Base-by-base conservation (phyloP, 2,329 filamentous ascomycete species). In the Exophiala xenobiotica region DNA sequence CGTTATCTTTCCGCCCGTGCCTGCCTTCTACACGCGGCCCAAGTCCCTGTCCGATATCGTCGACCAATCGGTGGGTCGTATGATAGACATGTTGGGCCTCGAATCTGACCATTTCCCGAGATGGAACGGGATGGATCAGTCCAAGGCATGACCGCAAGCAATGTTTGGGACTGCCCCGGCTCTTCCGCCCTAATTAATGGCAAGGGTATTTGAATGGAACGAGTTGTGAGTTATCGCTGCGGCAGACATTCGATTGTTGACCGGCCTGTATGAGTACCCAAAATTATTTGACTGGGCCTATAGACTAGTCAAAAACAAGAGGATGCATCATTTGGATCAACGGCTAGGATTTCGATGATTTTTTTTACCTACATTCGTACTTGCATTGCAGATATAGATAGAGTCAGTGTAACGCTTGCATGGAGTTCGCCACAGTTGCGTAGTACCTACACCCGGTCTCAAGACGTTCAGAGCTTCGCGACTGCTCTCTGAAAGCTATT, bases 71-170 rank as follows among this genome's bases (percentile, higher is more conserved):
- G 73, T 76, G 1, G 74, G 72, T 1, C 64, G 76, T 9, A 68
- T 78, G 64, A 49, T 78, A 35, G 75, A 78, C 58, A 46, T 72
- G 20, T 72, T 77, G 49, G 70, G 67, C 16, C 50, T 77, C 19
- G 68, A 77, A 41, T 67, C 69, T 1, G 66, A 62, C 0, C 64
- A 68, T 27, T 75, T 76, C 53, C 62, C 69, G 55, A 58, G 70
- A 23, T 72, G 70, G 70, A 62, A 66, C 43, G 41, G 41, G 11
- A 45, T 45, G 39, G 26, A 42, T 31, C 27, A 4, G 27, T 31
- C 27, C 27, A 31, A 31, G 27, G 27, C 27, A 31, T 31, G 27
- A 31, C 11, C 27, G 27, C 14, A 31, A 31, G 27, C 27, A 31
- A 31, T 31, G 27, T 12, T 4, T 3, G 27, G 27, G 27, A 31